Conservation (phyloP, 2,329 filamentous ascomycete genomes). For the Trichoderma atrobrunneum region DNA sequence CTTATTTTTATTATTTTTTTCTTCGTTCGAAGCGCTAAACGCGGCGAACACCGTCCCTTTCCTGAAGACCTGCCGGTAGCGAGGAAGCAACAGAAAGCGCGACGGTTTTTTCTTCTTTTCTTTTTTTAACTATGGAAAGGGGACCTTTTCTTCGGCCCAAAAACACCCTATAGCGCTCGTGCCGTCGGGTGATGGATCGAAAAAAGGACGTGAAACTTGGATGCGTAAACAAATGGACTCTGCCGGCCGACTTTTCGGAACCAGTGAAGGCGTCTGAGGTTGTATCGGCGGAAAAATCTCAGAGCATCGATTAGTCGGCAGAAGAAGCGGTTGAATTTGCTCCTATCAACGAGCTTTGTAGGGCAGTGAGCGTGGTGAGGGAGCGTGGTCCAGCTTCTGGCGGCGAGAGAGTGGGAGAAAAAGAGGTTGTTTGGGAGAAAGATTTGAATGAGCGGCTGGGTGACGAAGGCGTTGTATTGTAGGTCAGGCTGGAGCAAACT, state of each 20-base stretch:
- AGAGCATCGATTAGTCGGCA: conserved; percentile 40
- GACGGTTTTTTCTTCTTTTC: background rate
- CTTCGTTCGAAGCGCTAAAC: conserved; percentile 3
- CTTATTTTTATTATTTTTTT: background rate
- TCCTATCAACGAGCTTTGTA: conserved; percentile 21
- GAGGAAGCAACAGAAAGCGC: background rate
- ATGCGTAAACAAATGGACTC: conserved; percentile 19
- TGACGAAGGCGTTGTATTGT: background rate
- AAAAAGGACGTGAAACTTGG: background rate
- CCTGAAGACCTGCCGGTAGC: background rate
- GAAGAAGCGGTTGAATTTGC: conserved; percentile 32
- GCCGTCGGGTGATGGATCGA: background rate
- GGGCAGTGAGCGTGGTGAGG: conserved; percentile 23
- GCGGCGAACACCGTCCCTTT: conserved; percentile 10
- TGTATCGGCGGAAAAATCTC: conserved; percentile 24
- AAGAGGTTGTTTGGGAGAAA: conserved; percentile 26
- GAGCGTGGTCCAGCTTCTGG: conserved; percentile 35
- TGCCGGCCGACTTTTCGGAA: conserved; percentile 44
- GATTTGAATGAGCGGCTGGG: conserved; percentile 21
- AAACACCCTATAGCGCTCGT: background rate
- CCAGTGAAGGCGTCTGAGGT: conserved; percentile 63
- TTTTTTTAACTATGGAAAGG: conserved; percentile 12
- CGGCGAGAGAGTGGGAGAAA: conserved; percentile 31
- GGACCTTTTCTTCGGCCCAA: background rate
- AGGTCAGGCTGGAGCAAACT: conserved; percentile 8